A percentile compares a stretch with the other conserved stretches of the same genome.
phyloP scores from a whole-genome alignment of 495 filamentous ascomycete genomes.

The Articulospora tetracladia region DNA sequence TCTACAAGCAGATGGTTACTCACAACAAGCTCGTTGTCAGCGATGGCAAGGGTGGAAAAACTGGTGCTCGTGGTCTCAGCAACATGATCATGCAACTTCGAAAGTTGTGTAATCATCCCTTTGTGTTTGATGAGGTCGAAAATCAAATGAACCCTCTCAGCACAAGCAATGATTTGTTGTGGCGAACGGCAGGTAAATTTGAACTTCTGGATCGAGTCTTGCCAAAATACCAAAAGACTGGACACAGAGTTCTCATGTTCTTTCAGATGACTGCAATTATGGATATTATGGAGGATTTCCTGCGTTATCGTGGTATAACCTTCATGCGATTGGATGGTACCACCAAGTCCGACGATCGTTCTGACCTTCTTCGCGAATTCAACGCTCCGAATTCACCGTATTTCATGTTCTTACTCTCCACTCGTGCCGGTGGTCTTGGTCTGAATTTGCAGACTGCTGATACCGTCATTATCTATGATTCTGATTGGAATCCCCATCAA shows the following conservation, averaged over 20 bases:
- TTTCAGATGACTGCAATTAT: conserved; percentile 99
- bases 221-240: conserved; percentile 84
- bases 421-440: conserved; percentile 95
- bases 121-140: conserved; percentile 96
- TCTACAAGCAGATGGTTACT: conserved; percentile 95
- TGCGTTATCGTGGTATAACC: conserved; percentile 72
- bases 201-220: conserved; percentile 89
- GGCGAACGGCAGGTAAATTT: conserved; percentile 96
- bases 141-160: conserved; percentile 93
- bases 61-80: conserved; percentile 89
- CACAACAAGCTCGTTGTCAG: conserved; percentile 91
- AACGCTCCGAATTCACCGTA: conserved; percentile 87
- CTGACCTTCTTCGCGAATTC: conserved; percentile 81
- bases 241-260: conserved; percentile 97
- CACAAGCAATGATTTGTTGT: conserved; percentile 85
- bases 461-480: conserved; percentile 99
- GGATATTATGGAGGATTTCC: conserved; percentile 99
- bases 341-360: conserved; percentile 96
- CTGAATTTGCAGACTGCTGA: conserved; percentile 96
- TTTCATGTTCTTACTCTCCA: conserved; percentile 98
- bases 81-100: conserved; percentile 99
- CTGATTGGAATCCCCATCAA: conserved; percentile 99
- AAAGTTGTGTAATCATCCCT: conserved; percentile 98
- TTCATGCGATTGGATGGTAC: conserved; percentile 94
- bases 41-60: conserved; percentile 94